Base-by-base conservation (phyloP, 768 basidiomycete genomes). In the Butyriboletus loyo region DNA sequence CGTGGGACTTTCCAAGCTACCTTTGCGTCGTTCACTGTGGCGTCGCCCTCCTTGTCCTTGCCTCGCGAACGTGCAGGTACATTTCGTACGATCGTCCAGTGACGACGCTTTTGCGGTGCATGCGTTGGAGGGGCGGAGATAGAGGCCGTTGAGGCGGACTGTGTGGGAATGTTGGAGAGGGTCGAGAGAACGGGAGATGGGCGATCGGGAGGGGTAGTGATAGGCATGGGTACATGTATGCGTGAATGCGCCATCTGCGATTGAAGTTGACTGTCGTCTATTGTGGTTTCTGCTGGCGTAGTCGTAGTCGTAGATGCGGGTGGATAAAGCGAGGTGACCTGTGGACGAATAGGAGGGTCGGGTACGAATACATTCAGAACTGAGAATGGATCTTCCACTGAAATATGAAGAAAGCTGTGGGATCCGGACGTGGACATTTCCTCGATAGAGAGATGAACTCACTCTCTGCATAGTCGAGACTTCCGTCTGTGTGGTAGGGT, bases 361-460 rank as follows among this genome's bases (percentile, higher is more conserved):
- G 85, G 85, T 11, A 80, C 82, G 42, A 89, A 75, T 32, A 73
- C 72, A 17, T 81, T 84, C 2, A 91, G 75, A 1, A 86, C 69
- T 10, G 85, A 78, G 65, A 89, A 89, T 1, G 88, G 87, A 55
- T 89, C 86, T 65, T 91, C 88, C 79, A 89, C 87, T 89, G 46
- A 45, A 36, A 57, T 27, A 54, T 51, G 38, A 54, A 31, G 30
- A 47, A 36, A 35, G 7, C 1, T 37, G 27, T 49, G 22, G 19
- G 37, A 41, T 48, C 30, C 22, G 22, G n/a, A 34, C 34, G 36
- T 35, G 13, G 27, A 6, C 34, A 32, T 19, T 24, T n/a, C 39
- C 17, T 31, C n/a, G 21, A 39, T 41, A 9, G 42, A 46, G 2
- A 24, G 28, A 42, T 15, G 27, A 2, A 72, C 83, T 37, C 62